Evolutionary conservation across 169 alveolate species (phyloP).

Genomic region (Besnoitia besnoiti): DNA sequence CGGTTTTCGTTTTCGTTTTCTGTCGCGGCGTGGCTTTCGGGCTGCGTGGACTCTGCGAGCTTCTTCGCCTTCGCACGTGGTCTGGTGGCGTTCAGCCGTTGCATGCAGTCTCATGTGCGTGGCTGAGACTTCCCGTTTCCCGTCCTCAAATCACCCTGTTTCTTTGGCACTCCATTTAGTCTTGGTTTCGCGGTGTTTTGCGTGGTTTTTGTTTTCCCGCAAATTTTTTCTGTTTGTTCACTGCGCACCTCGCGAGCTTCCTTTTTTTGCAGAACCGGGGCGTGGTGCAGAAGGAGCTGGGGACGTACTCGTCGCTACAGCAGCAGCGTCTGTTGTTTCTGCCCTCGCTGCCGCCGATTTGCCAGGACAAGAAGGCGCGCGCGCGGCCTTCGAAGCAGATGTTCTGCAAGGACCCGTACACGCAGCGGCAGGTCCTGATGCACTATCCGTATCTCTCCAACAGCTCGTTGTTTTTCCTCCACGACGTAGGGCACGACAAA

Average conservation of each 20-base stretch:
- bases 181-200: no score
- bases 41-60: no score
- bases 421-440: conserved; percentile 86
- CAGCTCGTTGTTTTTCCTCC: conserved; percentile 52
- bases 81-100: neutral
- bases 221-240: neutral
- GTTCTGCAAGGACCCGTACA: conserved; percentile 84
- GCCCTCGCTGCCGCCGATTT: conserved; percentile 62
- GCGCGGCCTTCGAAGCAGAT: conserved; percentile 76
- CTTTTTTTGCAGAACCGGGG: conserved; percentile 26
- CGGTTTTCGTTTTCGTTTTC: neutral
- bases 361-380: conserved; percentile 64
- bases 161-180: no score
- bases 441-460: conserved; percentile 85
- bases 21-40: neutral
- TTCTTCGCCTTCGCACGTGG: neutral
- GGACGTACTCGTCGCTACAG: conserved; percentile 50
- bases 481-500: conserved; percentile 66
- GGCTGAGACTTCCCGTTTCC: no score
- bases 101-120: no score
- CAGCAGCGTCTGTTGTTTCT: conserved; percentile 57
- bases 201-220: neutral
- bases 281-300: conserved; percentile 58
- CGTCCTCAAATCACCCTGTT: no score
- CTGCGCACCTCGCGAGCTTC: neutral